Percentiles rank a stretch among this genome's conserved stretches.
Evolutionary conservation across 495 filamentous ascomycete species (phyloP).

Genomic region (Echria macrotheca): DNA sequence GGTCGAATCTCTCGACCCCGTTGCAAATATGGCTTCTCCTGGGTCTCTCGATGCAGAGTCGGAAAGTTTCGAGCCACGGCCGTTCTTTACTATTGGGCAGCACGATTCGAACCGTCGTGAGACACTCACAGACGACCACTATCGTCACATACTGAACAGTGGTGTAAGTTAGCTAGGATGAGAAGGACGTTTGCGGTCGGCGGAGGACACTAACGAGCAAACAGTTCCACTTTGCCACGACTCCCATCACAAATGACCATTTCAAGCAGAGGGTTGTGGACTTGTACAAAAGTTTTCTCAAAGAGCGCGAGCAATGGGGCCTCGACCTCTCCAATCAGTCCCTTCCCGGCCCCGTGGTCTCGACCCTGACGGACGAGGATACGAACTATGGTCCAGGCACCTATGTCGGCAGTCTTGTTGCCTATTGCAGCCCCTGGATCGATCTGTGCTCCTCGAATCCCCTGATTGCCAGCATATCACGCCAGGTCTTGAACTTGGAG

Average conservation of each 20-base stretch:
- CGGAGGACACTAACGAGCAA: slow-evolving; percentile 1
- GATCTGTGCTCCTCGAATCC: slow-evolving; percentile 82
- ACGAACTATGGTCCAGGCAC: slow-evolving; percentile 68
- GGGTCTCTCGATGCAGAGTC: slow-evolving; percentile 43
- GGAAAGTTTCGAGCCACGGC: slow-evolving; percentile 40
- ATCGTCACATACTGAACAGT: slow-evolving; percentile 61
- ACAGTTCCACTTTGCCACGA: slow-evolving; percentile 91
- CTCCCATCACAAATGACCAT: slow-evolving; percentile 74
- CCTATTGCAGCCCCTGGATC: slow-evolving; percentile 79
- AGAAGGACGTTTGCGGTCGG: background rate
- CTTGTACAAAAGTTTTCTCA: slow-evolving; percentile 54
- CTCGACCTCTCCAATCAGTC: slow-evolving; percentile 24
- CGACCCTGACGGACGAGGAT: slow-evolving; percentile 66
- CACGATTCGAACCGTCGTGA: slow-evolving; percentile 65
- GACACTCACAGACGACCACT: slow-evolving; percentile 56
- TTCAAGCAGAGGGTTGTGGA: slow-evolving; percentile 73
- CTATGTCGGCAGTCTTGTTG: slow-evolving; percentile 64
- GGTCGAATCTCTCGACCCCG: too few relatives aligned
- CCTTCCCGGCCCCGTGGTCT: slow-evolving; percentile 50
- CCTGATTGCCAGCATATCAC: slow-evolving; percentile 71
- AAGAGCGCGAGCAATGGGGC: slow-evolving; percentile 25
- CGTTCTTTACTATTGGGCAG: slow-evolving; percentile 74
- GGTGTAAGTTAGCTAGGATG: slow-evolving; percentile 43
- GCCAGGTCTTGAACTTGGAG: slow-evolving; percentile 84
- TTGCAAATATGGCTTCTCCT: slow-evolving; percentile 19